Conservation (phyloP, 148 eudicot species). For the Fagopyrum esculentum region DNA sequence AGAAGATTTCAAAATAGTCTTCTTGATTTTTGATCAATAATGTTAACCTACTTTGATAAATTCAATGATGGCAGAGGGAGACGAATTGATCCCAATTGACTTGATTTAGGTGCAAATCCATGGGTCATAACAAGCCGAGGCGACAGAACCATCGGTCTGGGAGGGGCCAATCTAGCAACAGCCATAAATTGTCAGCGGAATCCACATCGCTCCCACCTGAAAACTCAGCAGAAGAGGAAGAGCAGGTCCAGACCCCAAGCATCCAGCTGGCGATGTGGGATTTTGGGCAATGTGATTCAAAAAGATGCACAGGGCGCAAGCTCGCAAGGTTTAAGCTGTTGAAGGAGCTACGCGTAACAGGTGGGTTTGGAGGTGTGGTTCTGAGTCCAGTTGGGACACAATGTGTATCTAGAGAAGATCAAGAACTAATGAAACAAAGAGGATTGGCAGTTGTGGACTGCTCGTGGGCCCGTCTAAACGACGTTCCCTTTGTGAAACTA, state of each 20-base stretch:
- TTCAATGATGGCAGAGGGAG: not conserved
- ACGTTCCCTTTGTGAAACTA: conserved; percentile 84
- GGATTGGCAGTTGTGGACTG: conserved; percentile 98
- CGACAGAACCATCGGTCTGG: conserved; percentile 44
- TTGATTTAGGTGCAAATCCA: not conserved
- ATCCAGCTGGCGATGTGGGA: conserved; percentile 99
- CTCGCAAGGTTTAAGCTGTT: conserved; percentile 74
- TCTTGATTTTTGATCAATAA: not conserved
- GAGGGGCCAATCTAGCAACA: conserved; percentile 43
- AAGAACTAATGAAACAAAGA: conserved; percentile 49
- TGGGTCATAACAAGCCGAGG: conserved; percentile 71
- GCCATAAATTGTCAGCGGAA: conserved; percentile 34
- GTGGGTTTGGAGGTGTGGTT: conserved; percentile 80
- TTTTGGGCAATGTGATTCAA: conserved; percentile 95
- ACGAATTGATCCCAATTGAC: not conserved
- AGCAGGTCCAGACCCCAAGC: conserved; percentile 28
- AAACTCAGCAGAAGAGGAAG: conserved; percentile 37
- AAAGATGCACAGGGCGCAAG: conserved; percentile 93
- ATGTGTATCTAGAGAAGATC: conserved; percentile 84
- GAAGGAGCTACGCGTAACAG: conserved; percentile 75
- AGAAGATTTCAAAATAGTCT: too few species aligned
- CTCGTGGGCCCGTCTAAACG: conserved; percentile 84
- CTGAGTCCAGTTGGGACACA: conserved; percentile 82
- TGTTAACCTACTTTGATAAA: not conserved
- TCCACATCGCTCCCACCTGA: conserved; percentile 59